Conservation (phyloP, 805 yeast genomes). For the Cyberlindnera maritima region DNA sequence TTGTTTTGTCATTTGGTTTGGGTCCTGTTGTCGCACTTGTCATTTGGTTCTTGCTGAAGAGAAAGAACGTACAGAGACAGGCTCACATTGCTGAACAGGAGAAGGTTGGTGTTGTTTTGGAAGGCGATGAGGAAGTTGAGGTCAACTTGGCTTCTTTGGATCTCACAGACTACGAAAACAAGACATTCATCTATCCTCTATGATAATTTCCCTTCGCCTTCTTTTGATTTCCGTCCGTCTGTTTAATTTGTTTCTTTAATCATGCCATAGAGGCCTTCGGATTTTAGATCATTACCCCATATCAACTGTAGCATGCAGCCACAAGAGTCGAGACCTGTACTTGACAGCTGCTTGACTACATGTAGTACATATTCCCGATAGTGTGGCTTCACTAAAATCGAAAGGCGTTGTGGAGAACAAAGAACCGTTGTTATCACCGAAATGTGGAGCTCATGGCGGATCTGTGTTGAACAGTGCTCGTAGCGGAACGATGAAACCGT, state of each 20-base stretch:
- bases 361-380: too few relatives aligned
- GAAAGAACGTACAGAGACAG: conserved; percentile 43
- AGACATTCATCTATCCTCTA: conserved; percentile 48
- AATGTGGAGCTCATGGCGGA: neutral
- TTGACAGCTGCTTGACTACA: too few relatives aligned
- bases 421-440: neutral
- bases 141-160: conserved; percentile 43
- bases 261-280: neutral
- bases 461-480: too few relatives aligned
- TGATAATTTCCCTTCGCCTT: neutral
- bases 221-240: neutral
- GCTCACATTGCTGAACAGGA: conserved; percentile 18
- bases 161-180: conserved; percentile 50
- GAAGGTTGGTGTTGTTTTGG: conserved; percentile 30
- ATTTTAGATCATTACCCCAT: neutral
- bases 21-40: conserved; percentile 44
- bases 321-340: too few relatives aligned
- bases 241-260: neutral
- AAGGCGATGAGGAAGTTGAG: conserved; percentile 33
- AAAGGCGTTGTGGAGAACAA: too few relatives aligned
- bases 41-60: conserved; percentile 42
- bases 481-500: too few relatives aligned
- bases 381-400: neutral
- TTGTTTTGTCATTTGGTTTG: conserved; percentile 45
- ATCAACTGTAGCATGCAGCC: neutral